Base-by-base conservation (phyloP, 306 rosid genomes). In the Cucurbita pepo region DNA sequence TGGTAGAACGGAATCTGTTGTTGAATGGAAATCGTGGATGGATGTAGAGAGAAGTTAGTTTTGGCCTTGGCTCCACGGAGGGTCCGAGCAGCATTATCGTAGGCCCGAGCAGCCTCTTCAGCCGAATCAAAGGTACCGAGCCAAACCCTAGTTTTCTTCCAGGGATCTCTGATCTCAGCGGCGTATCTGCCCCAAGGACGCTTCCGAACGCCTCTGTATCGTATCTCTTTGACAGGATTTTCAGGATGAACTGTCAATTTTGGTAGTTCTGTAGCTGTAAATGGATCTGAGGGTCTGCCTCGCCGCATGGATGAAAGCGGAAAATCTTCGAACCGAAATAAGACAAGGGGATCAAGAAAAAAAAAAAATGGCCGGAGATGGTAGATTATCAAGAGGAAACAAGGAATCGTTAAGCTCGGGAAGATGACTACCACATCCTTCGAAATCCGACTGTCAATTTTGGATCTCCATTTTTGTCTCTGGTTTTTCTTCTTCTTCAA, bases 141-240 rank as follows among this genome's bases (percentile, higher is more conserved):
- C 97, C 97, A 92, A 6, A 90, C 95, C 53, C 96, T 88, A 1
- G 86, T 81, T 62, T 90, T 92, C 77, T 80, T 92, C 92, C 84
- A 88, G 4, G 97, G 96, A 83, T 92, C 96, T 77, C 97, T 71
- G 69, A 92, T 92, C 84, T 92, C 97, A 0, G 97, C 97, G 3
- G 92, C 97, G 83, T 81, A 92, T 78, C 97, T 74, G 0, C 97
- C 97, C 96, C 96, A 88, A 0, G 96, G 97, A 0, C 97, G 87
- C 88, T 92, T 92, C 38, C 96, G 75, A 0, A 92, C 96, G 18
- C 97, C 97, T 71, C 97, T 83, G 83, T 78, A 92, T 36, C 91
- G 79, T 73, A 81, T 79, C 73, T 87, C 92, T 36, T 77, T 82
- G 52, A 44, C 69, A 54, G 81, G 47, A 56, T 70, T 71, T 38